Base-by-base conservation (phyloP, 1,284 basidiomycete genomes). In the Farysia itapuensis region DNA sequence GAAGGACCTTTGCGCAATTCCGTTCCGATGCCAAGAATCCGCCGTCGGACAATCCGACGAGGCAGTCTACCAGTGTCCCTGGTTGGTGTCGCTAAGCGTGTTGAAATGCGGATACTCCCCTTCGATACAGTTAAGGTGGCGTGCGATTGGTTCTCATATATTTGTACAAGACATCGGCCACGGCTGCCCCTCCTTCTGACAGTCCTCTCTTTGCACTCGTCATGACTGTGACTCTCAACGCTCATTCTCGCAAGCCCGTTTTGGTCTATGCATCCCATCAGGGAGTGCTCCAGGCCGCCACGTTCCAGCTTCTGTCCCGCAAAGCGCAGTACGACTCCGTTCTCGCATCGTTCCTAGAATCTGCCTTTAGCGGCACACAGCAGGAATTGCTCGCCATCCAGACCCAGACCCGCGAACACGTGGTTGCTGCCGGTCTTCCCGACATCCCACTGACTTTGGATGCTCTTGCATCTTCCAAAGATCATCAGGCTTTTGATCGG, bases 311-410 rank as follows among this genome's bases (percentile, higher is more conserved):
- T 12, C 33, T 60, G 1, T 19, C 32, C 13, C 39, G 35, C n/a
- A 36, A 32, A n/a, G 44, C 57, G 11, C 6, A 23, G n/a, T 40
- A 56, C 30, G 48, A 61, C 29, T 37, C 37, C 20, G 23, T 41
- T 4, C 51, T 63, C 33, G 43, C 31, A 19, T 45, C 53, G 5
- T 63, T 52, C 26, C 23, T 56, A 12, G 34, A 57, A 14, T 39
- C 59, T 4, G 49, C 49, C 5, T 58, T 50, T 28, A 36, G 41
- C 5, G 42, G 45, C 2, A 26, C 58, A 35, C 40, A 25, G 13
- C 5, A 30, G 20, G 52, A 50, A 11, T 26, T 22, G 15, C 25
- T 22, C 5, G 30, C 28, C 24, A 7, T 37, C 24, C 15, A 37
- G 5, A 15, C 9, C 9, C 16, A 33, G 9, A 16, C 18, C 8